phyloP scores from a whole-genome alignment of 257 asterid genomes.

The Capsicum rhomboideum region DNA sequence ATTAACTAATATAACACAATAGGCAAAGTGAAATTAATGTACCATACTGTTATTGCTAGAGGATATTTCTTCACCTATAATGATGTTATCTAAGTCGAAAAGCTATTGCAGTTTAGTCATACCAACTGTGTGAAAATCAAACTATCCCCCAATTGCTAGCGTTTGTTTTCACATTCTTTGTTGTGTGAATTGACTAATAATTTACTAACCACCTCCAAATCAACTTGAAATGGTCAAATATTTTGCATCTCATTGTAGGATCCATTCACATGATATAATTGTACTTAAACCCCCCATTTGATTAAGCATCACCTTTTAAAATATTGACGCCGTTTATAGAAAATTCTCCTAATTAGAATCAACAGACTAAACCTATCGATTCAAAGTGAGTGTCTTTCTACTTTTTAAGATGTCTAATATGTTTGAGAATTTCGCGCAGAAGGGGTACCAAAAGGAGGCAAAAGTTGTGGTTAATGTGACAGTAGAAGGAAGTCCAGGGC shows the following conservation, averaged over 20 bases:
- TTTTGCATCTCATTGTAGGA: not conserved
- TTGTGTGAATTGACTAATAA: not conserved
- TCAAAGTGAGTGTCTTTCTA: not conserved
- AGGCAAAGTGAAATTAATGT: too few species aligned
- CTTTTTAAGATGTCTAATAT: not conserved
- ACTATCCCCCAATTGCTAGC: not conserved
- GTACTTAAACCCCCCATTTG: too few species aligned
- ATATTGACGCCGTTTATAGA: not conserved
- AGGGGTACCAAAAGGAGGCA: conserved; percentile 46
- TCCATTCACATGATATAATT: not conserved
- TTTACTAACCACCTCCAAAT: not conserved
- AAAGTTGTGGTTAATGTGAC: conserved; percentile 71
- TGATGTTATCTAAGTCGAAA: not conserved
- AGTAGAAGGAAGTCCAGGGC: conserved; percentile 77
- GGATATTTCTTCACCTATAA: not conserved
- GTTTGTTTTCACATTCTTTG: not conserved
- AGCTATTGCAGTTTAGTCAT: not conserved
- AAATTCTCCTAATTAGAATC: not conserved
- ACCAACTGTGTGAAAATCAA: not conserved
- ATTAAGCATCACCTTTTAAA: not conserved
- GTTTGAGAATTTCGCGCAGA: not conserved
- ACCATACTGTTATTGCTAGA: not conserved
- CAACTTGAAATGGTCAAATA: not conserved
- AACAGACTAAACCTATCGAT: not conserved
- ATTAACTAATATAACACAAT: too few species aligned